These are phyloP conservation scores for Pleurotus djamor DNA, from an alignment of 768 basidiomycete genomes.

Conservation along the genomic window DNA sequence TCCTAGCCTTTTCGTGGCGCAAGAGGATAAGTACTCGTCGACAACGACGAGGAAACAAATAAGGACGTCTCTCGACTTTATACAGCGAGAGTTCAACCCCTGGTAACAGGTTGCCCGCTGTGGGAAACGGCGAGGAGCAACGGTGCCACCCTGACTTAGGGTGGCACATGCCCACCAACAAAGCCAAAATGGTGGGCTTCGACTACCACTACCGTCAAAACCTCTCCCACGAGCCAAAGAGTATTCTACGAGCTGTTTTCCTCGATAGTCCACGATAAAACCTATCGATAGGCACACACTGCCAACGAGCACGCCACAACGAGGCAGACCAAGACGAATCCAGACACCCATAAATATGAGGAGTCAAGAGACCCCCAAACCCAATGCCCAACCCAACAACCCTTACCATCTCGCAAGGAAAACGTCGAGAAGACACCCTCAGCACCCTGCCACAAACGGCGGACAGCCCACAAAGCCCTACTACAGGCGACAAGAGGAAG, in stretches of 20 bases:
- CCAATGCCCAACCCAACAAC: not conserved
- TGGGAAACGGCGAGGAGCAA: not conserved
- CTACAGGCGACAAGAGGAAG: not conserved
- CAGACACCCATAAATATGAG: not conserved
- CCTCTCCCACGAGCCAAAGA: not conserved
- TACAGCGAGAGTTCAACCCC: not conserved
- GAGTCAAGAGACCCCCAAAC: not conserved
- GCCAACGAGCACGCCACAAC: not conserved
- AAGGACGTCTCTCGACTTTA: not conserved
- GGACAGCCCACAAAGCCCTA: not conserved
- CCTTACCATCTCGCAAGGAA: not conserved
- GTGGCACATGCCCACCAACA: not conserved
- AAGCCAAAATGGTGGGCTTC: not conserved
- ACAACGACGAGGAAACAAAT: not conserved
- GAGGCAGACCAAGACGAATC: not conserved
- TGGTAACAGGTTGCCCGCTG: not conserved
- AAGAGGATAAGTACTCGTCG: not conserved
- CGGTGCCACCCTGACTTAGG: not conserved
- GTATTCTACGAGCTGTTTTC: not conserved
- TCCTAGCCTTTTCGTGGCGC: conserved; percentile 1
- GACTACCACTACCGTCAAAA: not conserved
- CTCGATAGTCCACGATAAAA: not conserved
- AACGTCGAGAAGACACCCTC: not conserved
- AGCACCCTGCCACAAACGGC: not conserved
- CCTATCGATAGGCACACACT: not conserved